Base-by-base conservation (phyloP, 2,329 filamentous ascomycete genomes). In the Phaeosphaeriaceae sp. region DNA sequence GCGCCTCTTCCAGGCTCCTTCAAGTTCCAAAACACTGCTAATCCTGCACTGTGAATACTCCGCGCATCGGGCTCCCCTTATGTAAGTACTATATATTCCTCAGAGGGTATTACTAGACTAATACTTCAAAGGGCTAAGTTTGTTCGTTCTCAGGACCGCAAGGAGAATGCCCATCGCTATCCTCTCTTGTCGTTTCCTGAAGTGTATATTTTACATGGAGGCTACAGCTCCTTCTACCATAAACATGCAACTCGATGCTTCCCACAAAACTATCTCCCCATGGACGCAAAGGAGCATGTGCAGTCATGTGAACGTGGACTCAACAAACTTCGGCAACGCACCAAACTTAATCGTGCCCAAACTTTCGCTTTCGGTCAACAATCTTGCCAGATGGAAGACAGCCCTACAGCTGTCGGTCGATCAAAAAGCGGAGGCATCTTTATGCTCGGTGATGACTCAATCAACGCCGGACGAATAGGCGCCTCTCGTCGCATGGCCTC, bases 31-130 rank as follows among this genome's bases (percentile, higher is more conserved):
- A 60, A 94, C 92, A 0, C 81, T 97, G 9, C 76, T 99, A 54
- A 87, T 99, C 60, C 90, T 99, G 65, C 94, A 99, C 77, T 99
- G 94, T 83, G 94, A 99, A 77, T 99, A 97, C 76, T 97, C 94
- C 28, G 93, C 91, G 32, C 93, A 97, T 73, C 90, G 94, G 55
- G 94, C 94, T 37, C 94, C 94, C 38, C 87, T 96, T 56, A 97
- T 97, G 89, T 81, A 74, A 71, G 78, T 65, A 35, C 5, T 6
- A 20, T 20, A 23, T 23, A 7, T 30, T 11, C 8, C 8, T 6
- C 17, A 6, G 12, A 1, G 20, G 16, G 6, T 21, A 17, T 23
- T 26, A 38, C 15, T 37, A 23, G 28, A 44, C 64, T 72, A 52
- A 73, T 45, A 42, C 20, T 36, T 6, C 15, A 2, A 15, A 82